Conservation (phyloP, 108 stramenopile species). For the Pelagomonas calceolata region DNA sequence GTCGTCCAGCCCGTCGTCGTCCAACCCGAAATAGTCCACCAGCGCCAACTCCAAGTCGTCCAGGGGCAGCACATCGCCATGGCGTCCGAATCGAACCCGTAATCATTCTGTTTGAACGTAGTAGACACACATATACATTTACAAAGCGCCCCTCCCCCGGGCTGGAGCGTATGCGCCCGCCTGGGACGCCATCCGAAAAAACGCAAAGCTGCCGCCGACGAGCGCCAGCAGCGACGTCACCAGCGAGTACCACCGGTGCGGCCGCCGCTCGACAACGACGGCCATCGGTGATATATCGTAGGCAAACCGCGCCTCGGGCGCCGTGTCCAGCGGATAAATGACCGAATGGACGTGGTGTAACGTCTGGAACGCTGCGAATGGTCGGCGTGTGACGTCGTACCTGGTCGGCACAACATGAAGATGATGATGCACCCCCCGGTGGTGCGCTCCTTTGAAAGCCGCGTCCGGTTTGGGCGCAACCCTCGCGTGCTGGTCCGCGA, state of each 20-base stretch:
- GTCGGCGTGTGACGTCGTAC: background rate
- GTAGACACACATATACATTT: too few species aligned
- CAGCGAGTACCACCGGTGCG: constrained; percentile 32
- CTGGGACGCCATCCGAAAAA: background rate
- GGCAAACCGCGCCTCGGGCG: constrained; percentile 72
- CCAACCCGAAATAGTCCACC: too few species aligned
- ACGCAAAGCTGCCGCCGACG: constrained; percentile 11
- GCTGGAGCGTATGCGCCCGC: too few species aligned
- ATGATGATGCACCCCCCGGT: constrained; percentile 36
- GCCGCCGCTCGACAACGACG: constrained; percentile 62
- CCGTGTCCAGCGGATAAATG: constrained; percentile 52
- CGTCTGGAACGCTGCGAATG: constrained; percentile 10
- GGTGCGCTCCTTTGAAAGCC: too few species aligned
- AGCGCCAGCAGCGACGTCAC: constrained; percentile 8
- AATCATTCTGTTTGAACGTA: too few species aligned
- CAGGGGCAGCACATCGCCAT: too few species aligned
- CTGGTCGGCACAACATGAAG: constrained; percentile 20
- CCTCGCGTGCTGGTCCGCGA: too few species aligned
- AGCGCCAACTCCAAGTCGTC: too few species aligned
- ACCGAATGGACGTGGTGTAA: constrained; percentile 18
- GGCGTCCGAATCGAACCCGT: too few species aligned
- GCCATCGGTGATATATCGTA: constrained; percentile 85
- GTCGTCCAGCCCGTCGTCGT: too few species aligned
- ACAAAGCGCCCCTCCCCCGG: too few species aligned
- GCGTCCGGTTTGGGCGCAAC: too few species aligned